Evolutionary conservation across 306 rosid genomes (phyloP).

Genomic region (Chamaecrista fasciculata): DNA sequence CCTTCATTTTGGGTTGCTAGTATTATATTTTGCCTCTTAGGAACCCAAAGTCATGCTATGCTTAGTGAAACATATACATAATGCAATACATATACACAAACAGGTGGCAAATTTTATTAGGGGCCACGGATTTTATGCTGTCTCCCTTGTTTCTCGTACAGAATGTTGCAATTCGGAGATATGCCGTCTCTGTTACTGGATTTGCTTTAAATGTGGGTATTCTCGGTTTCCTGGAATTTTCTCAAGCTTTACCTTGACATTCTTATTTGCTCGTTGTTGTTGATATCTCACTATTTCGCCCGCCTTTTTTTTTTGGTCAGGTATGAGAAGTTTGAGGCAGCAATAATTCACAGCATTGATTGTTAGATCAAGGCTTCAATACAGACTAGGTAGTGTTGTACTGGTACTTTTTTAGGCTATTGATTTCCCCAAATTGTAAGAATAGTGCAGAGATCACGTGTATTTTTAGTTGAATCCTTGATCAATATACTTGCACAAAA

Average conservation of each 20-base stretch:
- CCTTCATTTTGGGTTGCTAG: constrained; percentile 92
- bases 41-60: constrained; percentile 49
- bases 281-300: constrained; percentile 24
- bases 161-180: constrained; percentile 52
- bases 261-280: constrained; percentile 18
- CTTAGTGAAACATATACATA: constrained; percentile 40
- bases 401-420: constrained; percentile 41
- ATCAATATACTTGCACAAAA: constrained; percentile 32
- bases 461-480: constrained; percentile 37
- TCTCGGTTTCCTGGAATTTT: constrained; percentile 27
- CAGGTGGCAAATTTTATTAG: constrained; percentile 69
- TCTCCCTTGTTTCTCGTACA: constrained; percentile 43
- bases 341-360: constrained; percentile 39
- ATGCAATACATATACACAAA: constrained; percentile 55
- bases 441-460: constrained; percentile 44
- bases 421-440: constrained; percentile 49
- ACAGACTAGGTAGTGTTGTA: constrained; percentile 42
- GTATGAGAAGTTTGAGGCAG: constrained; percentile 45
- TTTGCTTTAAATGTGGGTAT: constrained; percentile 52
- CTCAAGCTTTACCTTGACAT: background rate
- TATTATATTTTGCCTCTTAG: constrained; percentile 38
- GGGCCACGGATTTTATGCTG: constrained; percentile 63
- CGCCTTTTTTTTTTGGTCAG: constrained; percentile 44
- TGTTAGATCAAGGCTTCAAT: constrained; percentile 43
- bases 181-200: constrained; percentile 40